These are phyloP conservation scores for Teratosphaeria epicoccoides DNA, from an alignment of 2,329 filamentous ascomycete species.

Conservation along the genomic window DNA sequence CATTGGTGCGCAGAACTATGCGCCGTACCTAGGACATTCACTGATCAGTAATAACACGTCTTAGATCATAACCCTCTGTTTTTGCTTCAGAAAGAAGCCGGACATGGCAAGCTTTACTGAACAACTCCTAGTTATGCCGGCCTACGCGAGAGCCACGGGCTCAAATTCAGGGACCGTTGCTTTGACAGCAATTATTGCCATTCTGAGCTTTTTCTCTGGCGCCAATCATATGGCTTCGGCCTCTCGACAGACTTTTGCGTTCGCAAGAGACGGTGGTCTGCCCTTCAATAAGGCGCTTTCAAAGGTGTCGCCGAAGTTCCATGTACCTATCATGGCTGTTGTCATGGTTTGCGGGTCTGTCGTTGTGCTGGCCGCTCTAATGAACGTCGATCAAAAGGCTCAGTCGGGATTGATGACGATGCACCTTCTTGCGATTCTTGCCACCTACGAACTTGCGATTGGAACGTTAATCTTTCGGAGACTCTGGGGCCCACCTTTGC, in stretches of 20 bases:
- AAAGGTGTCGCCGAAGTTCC: neutral
- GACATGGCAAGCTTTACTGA: neutral
- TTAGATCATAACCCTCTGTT: neutral
- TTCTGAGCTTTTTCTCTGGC: slow-evolving; percentile 23
- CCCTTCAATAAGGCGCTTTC: slow-evolving; percentile 4
- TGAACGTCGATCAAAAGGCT: neutral
- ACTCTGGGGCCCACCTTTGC: slow-evolving; percentile 17
- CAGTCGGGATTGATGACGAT: neutral
- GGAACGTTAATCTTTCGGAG: neutral
- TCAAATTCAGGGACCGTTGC: neutral
- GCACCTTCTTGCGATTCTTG: neutral
- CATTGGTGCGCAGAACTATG: neutral
- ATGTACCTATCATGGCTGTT: neutral
- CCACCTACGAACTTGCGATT: neutral
- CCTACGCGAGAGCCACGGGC: neutral
- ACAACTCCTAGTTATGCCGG: neutral
- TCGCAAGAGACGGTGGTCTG: slow-evolving; percentile 26
- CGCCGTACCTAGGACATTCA: neutral
- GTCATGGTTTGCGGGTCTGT: neutral
- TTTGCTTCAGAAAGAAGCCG: neutral
- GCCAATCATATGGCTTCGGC: slow-evolving; percentile 28
- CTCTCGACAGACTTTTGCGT: slow-evolving; percentile 30
- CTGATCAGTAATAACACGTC: neutral
- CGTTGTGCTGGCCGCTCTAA: neutral
- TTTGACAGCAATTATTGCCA: slow-evolving; percentile 23